Evolutionary conservation across 2,329 filamentous ascomycete genomes (phyloP).

Genomic region (Aureobasidium sp.): DNA sequence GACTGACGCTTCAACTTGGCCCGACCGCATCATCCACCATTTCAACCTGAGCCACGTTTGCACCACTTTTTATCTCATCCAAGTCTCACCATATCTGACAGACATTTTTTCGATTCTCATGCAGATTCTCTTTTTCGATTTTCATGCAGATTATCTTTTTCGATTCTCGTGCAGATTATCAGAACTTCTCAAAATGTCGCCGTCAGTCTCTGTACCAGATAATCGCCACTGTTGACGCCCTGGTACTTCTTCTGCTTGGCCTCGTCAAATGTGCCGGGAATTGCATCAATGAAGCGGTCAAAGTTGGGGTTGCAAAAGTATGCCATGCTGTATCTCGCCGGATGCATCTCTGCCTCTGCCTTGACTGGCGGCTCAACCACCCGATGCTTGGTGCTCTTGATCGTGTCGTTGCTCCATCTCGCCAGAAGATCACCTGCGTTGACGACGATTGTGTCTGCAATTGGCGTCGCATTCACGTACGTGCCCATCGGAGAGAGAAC

Average conservation of each 20-base stretch:
- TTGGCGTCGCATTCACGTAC: constrained; percentile 78
- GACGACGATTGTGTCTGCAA: constrained; percentile 73
- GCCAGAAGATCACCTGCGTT: constrained; percentile 84
- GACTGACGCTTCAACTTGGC: no score
- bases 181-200: constrained; percentile 53
- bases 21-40: no score
- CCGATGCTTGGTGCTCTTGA: constrained; percentile 83
- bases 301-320: constrained; percentile 90
- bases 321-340: constrained; percentile 74
- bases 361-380: constrained; percentile 72
- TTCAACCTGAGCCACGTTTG: no score
- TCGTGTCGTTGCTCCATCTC: constrained; percentile 84
- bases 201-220: constrained; percentile 68
- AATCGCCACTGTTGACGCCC: constrained; percentile 71
- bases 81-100: no score
- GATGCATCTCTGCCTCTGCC: constrained; percentile 51
- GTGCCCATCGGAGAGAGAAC: constrained; percentile 59
- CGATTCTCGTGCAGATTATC: no score
- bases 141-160: no score
- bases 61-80: no score
- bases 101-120: no score
- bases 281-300: constrained; percentile 66
- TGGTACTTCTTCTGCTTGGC: constrained; percentile 67
- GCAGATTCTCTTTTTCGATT: no score
- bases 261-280: constrained; percentile 68